These are phyloP conservation scores for Naganishia friedmannii DNA, from an alignment of 768 basidiomycete genomes.

Conservation along the genomic window DNA sequence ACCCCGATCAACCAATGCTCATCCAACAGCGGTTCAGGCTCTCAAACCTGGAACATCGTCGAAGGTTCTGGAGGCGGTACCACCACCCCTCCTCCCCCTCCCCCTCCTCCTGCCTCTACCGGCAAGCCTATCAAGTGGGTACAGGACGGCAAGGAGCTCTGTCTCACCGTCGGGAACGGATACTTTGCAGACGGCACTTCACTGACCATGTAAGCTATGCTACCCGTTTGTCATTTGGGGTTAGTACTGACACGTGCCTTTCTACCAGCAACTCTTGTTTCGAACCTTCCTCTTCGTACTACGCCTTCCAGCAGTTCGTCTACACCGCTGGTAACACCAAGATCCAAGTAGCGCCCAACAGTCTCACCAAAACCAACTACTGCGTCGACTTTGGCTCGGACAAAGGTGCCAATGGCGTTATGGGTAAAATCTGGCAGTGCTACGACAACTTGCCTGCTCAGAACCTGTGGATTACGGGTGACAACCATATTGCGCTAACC, in stretches of 20 bases:
- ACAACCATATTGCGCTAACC: neutral
- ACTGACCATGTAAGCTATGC: constrained; percentile 10
- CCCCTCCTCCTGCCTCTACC: neutral
- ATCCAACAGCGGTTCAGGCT: constrained; percentile 6
- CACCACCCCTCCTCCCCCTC: neutral
- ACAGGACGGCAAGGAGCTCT: neutral
- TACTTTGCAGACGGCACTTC: neutral
- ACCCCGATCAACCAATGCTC: neutral
- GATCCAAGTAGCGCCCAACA: constrained; percentile 19
- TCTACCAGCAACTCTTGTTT: constrained; percentile 2
- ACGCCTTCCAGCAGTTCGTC: constrained; percentile 12
- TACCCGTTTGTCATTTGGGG: neutral
- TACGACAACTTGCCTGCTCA: constrained; percentile 9
- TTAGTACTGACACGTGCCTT: neutral
- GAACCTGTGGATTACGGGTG: constrained; percentile 11
- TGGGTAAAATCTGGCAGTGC: constrained; percentile 6
- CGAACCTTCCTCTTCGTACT: neutral
- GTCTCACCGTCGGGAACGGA: constrained; percentile 5
- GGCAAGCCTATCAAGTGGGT: constrained; percentile 23
- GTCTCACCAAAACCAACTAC: neutral
- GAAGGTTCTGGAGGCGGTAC: neutral
- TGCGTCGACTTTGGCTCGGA: constrained; percentile 22
- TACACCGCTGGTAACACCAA: constrained; percentile 6
- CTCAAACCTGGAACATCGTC: constrained; percentile 13
- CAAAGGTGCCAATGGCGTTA: neutral